Conservation (phyloP, 768 basidiomycete species). For the Termitomyces sp. region DNA sequence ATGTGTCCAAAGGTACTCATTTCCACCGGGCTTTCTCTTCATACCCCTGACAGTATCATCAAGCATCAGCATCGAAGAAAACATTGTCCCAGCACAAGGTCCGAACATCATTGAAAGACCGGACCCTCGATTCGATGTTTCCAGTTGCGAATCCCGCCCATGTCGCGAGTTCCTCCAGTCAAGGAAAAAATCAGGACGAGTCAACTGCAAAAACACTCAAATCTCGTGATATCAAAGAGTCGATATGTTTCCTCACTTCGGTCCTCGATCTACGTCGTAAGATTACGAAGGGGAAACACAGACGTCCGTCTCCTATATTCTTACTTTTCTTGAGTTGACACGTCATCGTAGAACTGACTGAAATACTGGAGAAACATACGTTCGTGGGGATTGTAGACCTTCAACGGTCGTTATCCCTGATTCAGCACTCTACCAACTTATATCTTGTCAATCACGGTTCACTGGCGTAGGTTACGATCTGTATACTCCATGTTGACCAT, state of each 20-base stretch:
- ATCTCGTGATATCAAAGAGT: constrained; percentile 63
- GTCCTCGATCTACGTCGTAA: constrained; percentile 61
- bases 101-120: constrained; percentile 79
- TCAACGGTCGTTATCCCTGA: constrained; percentile 65
- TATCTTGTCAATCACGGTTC: constrained; percentile 86
- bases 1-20: constrained; percentile 20
- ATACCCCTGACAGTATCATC: neutral
- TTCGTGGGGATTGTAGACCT: constrained; percentile 92
- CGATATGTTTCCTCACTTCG: constrained; percentile 73
- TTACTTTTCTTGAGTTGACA: neutral
- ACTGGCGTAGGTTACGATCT: constrained; percentile 67
- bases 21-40: neutral
- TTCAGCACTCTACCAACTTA: constrained; percentile 86
- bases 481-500: neutral
- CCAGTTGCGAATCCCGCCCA: constrained; percentile 58
- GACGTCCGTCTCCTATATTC: constrained; percentile 44
- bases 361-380: constrained; percentile 81
- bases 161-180: constrained; percentile 22
- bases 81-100: constrained; percentile 85
- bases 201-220: constrained; percentile 21
- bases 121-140: constrained; percentile 96
- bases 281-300: constrained; percentile 59
- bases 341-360: constrained; percentile 62
- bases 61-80: constrained; percentile 33
- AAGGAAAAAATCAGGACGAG: constrained; percentile 15